Base-by-base conservation (phyloP, 331 rosid genomes). In the Malus hybrid region DNA sequence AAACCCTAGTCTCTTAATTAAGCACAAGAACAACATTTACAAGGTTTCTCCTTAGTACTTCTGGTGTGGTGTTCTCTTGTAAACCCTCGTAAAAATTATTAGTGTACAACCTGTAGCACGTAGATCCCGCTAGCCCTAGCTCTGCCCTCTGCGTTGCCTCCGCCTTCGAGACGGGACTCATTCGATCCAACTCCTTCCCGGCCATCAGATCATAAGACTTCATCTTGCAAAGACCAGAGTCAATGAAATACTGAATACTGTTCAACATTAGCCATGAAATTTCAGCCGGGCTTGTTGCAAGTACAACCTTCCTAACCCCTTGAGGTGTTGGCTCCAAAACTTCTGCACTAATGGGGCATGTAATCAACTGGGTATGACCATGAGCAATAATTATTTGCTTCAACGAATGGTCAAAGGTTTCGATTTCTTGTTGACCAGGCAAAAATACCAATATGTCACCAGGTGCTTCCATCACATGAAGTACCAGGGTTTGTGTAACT, bases 401-500 rank as follows among this genome's bases (percentile, higher is more conserved):
- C 86, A 90, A 77, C 77, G 88, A 87, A 85, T 93, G 96, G 88
- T 93, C 92, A 4, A 92, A 95, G 1, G 92, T 87, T 85, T 90
- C 97, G 71, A 93, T 93, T 80, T 93, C 97, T 79, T 93, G 96
- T 82, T 93, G 96, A 82, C 96, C 96, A 48, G 96, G 88, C 46
- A 90, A 81, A 83, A 93, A 93, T 74, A 93, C 87, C 83, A 90
- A 80, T 67, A 90, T 86, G 82, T 90, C 97, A 55, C 98, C 96
- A 70, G 90, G 84, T 73, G 93, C 59, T 76, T 90, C 91, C 28
- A 88, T 93, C 76, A 90, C 96, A 80, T 89, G 97, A 71, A 90
- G 82, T 79, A 89, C 93, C 67, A 93, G 96, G 13, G 89, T 86
- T 6, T 91, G 88, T 46, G 88, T 92, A 66, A 90, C 84, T 67